Conservation (phyloP, 139 green algal species). For the Deuterostichococcus epilithicus region DNA sequence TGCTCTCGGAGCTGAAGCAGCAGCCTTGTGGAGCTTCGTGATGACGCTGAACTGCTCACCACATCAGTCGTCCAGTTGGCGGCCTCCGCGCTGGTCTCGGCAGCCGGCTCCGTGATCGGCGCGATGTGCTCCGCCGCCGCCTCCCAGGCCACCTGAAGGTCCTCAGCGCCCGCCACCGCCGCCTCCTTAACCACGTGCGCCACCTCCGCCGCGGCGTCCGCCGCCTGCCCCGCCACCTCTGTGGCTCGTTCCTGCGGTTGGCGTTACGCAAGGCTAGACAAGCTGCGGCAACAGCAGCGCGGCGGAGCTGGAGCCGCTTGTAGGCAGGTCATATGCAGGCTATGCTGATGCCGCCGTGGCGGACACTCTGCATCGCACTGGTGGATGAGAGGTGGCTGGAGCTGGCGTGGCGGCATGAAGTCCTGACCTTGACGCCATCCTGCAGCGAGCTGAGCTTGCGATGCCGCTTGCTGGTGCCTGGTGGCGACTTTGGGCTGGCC, state of each 20-base stretch:
- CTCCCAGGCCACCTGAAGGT: neutral
- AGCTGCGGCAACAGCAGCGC: constrained; percentile 2
- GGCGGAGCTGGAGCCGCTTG: neutral
- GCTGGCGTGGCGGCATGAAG: no score
- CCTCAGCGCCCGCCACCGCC: neutral
- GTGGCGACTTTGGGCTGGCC: neutral
- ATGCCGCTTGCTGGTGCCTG: neutral
- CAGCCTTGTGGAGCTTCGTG: no score
- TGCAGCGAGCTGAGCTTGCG: neutral
- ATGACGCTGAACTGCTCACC: neutral
- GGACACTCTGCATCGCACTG: constrained; percentile 7
- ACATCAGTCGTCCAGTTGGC: neutral
- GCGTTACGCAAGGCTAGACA: neutral
- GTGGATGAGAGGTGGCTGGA: neutral
- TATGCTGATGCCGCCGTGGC: neutral
- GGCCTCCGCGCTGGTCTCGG: neutral
- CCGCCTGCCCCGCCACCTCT: neutral
- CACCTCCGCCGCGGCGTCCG: neutral
- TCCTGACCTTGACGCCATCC: no score
- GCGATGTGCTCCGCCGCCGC: neutral
- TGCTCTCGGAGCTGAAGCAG: no score
- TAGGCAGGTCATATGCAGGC: neutral
- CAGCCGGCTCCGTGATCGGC: neutral
- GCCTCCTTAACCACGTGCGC: neutral
- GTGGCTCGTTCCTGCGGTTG: no score